Evolutionary conservation across 352 stramenopile genomes (phyloP), one percentile per base, ranked within the genome.

Genomic region (Phytophthora pseudosyringae): DNA sequence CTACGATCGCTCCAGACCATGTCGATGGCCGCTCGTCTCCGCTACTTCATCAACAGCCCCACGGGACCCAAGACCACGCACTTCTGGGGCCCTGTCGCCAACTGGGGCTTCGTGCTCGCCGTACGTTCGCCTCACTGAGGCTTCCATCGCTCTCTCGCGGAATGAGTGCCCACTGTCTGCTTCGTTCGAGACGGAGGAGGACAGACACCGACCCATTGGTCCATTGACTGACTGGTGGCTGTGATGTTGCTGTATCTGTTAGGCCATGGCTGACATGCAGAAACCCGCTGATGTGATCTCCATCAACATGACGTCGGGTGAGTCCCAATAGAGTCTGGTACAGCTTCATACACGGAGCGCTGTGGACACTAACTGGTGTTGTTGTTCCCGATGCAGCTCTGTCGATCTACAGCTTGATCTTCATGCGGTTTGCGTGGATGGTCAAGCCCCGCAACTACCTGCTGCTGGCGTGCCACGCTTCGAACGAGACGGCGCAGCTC

Each of bases 401-500:
- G 69, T 88, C 75, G 26, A 63, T 95, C 43, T 96, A 96, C 80
- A 94, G 85, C 75, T 53, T 90, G 26, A 78, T 96, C 65, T 96
- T 96, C 64, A 95, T 95, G 88, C 82, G 88, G 53, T 96, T 96
- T 41, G 87, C 88, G 31, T 94, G 81, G 86, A 93, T 93, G 80
- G 88, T 96, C 18, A 78, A 94, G 80, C 88, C 88, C 10, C 83
- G 88, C 58, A 96, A 96, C 72, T 94, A 96, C 60, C 63, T 96
- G 44, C 60, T 96, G 56, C 79, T 96, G 38, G 73, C 81, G 25
- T 96, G 88, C 56, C 88, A 96, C 65, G 81, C 74, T 8, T 95
- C 82, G 18, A 96, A 96, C 59, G 88, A 95, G 62, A 60, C 66
- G 16, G 88, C 85, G 32, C 88, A 96, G 72, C 71, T 96, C 21